Conservation (phyloP, 805 yeast genomes). For the Metschnikowia koreensis region DNA sequence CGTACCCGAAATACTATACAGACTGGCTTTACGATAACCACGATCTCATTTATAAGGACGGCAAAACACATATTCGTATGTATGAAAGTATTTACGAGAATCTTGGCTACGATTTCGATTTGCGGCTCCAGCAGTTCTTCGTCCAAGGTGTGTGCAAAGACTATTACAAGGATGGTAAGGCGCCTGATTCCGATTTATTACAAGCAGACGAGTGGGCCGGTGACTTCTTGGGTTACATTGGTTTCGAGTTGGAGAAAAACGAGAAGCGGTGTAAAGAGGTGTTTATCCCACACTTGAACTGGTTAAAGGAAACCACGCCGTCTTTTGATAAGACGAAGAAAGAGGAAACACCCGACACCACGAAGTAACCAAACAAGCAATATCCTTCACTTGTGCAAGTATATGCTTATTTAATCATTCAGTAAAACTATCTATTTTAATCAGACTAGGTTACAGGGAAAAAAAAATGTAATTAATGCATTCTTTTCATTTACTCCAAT, state of each 20-base stretch:
- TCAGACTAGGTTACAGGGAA: too few relatives aligned
- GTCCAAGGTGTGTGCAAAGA: constrained; percentile 39
- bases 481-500: too few relatives aligned
- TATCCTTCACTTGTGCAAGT: neutral
- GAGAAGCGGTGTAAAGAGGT: constrained; percentile 32
- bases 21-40: constrained; percentile 25
- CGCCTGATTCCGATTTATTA: constrained; percentile 25
- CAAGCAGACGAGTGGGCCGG: constrained; percentile 33
- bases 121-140: constrained; percentile 37
- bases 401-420: too few relatives aligned
- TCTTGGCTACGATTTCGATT: constrained; percentile 44
- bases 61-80: constrained; percentile 40
- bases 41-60: constrained; percentile 34
- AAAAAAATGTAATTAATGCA: too few relatives aligned
- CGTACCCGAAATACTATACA: constrained; percentile 50
- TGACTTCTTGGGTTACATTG: constrained; percentile 28
- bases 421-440: too few relatives aligned
- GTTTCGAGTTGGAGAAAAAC: constrained; percentile 22
- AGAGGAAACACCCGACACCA: neutral
- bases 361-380: neutral
- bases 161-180: constrained; percentile 27
- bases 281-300: constrained; percentile 41
- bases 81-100: constrained; percentile 33
- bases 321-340: neutral
- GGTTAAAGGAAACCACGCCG: constrained; percentile 38